phyloP scores from a whole-genome alignment of 305 asterid genomes.

The Withania somnifera region DNA sequence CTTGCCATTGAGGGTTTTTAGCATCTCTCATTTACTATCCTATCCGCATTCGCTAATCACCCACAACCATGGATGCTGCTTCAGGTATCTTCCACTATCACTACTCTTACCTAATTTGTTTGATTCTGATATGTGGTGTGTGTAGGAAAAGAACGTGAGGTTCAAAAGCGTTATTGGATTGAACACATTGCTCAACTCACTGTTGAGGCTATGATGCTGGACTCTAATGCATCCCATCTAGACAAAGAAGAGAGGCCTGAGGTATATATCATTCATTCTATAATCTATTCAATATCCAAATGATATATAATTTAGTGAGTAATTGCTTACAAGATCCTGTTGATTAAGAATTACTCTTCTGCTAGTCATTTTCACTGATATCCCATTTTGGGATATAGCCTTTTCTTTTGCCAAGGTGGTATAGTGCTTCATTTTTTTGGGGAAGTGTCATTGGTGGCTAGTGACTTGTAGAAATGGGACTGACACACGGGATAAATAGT shows the following conservation, averaged over 20 bases:
- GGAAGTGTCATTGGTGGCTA: background rate
- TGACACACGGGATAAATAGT: background rate
- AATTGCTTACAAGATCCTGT: background rate
- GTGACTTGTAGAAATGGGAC: background rate
- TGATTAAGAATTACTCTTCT: background rate
- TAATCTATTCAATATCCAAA: too few species aligned
- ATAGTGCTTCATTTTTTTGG: background rate
- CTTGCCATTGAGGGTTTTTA: conserved; percentile 75
- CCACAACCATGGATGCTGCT: conserved; percentile 52
- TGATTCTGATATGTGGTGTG: conserved; percentile 9
- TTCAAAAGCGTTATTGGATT: conserved; percentile 83
- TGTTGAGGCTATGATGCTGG: conserved; percentile 96
- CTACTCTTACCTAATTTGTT: background rate
- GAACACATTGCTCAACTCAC: conserved; percentile 73
- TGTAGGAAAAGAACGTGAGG: conserved; percentile 67
- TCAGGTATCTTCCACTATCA: background rate
- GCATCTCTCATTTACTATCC: background rate
- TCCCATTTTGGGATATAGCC: background rate
- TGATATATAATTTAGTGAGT: background rate
- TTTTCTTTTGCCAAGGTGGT: background rate
- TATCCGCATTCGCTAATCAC: too few species aligned
- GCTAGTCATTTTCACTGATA: background rate
- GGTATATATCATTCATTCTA: too few species aligned
- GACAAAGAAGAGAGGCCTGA: conserved; percentile 99
- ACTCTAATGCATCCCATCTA: conserved; percentile 94